Percentiles rank a stretch among this genome's conserved stretches.
Evolutionary conservation across 2,329 filamentous ascomycete species (phyloP).

Genomic region (Proliferodiscus dingleyae): DNA sequence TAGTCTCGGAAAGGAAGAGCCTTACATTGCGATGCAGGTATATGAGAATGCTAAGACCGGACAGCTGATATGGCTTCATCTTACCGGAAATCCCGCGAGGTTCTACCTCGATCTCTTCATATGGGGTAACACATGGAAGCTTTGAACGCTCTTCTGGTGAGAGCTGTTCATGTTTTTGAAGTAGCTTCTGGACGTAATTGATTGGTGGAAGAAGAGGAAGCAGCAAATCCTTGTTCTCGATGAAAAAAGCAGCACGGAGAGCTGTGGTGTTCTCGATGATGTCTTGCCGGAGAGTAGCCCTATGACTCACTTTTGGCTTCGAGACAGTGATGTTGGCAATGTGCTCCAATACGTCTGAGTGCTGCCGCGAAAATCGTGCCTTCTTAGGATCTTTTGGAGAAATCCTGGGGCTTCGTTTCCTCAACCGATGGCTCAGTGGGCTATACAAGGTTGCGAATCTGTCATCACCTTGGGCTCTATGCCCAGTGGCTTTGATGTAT

Average conservation of each 20-base stretch:
- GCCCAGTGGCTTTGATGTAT: conserved; percentile 6
- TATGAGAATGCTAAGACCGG: conserved; percentile 45
- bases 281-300: conserved; percentile 26
- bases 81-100: conserved; percentile 39
- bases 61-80: conserved; percentile 48
- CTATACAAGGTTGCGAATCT: conserved; percentile 18
- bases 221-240: conserved; percentile 32
- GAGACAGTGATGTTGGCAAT: background rate
- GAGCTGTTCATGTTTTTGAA: conserved; percentile 23
- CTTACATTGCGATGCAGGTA: conserved; percentile 38
- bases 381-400: conserved; percentile 26
- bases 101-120: conserved; percentile 26
- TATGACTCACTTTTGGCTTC: conserved; percentile 23
- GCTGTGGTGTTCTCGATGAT: conserved; percentile 27
- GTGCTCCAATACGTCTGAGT: conserved; percentile 5
- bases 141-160: conserved; percentile 19
- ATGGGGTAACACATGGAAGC: conserved; percentile 23
- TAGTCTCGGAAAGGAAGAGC: background rate
- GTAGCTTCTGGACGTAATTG: conserved; percentile 32
- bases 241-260: conserved; percentile 30
- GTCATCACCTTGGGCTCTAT: conserved; percentile 4
- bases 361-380: conserved; percentile 2
- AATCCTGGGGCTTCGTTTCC: conserved; percentile 19
- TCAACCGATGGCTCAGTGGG: conserved; percentile 10
- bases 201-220: conserved; percentile 30